Evolutionary conservation across 2,329 filamentous ascomycete genomes (phyloP).

Genomic region (Sporothrix phasma): DNA sequence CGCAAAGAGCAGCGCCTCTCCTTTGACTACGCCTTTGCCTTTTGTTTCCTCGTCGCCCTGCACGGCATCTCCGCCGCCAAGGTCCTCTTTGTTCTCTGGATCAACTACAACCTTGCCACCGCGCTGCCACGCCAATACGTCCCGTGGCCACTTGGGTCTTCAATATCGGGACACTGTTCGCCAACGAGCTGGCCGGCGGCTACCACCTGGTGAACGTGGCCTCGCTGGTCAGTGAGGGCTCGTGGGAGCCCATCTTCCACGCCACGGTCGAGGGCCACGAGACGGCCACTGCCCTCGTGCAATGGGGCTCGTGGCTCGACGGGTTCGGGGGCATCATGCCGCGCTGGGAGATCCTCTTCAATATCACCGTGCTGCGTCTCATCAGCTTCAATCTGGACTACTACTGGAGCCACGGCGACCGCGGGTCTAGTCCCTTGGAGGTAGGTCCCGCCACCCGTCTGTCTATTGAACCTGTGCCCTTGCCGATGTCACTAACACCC

Average conservation of each 20-base stretch:
- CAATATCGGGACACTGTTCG: slow-evolving; percentile 76
- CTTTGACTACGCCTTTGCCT: slow-evolving; percentile 76
- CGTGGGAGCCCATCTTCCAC: slow-evolving; percentile 9
- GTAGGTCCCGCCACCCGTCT: slow-evolving; percentile 42
- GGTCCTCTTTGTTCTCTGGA: slow-evolving; percentile 64
- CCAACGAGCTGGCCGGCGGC: slow-evolving; percentile 74
- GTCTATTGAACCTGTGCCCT: background rate
- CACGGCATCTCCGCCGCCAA: slow-evolving; percentile 84
- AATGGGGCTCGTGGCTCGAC: slow-evolving; percentile 66
- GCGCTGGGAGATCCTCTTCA: slow-evolving; percentile 96
- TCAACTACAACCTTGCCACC: slow-evolving; percentile 75
- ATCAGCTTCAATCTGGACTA: slow-evolving; percentile 98
- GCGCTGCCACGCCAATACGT: slow-evolving; percentile 59
- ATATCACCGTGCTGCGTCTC: slow-evolving; percentile 81
- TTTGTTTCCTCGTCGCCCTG: slow-evolving; percentile 66
- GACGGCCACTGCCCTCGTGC: slow-evolving; percentile 33
- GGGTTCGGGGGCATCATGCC: slow-evolving; percentile 71
- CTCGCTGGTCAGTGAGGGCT: slow-evolving; percentile 30
- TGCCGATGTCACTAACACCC: background rate
- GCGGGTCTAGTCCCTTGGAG: slow-evolving; percentile 58
- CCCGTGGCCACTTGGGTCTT: slow-evolving; percentile 74
- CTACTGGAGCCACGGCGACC: slow-evolving; percentile 73
- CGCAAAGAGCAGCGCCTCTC: slow-evolving; percentile 59
- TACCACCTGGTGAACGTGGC: slow-evolving; percentile 62
- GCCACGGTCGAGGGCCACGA: slow-evolving; percentile 20